Evolutionary conservation across 371 early-diverging fungal species (phyloP), one percentile per base, ranked within the genome.

Genomic region (Syncephalastrum racemosum): DNA sequence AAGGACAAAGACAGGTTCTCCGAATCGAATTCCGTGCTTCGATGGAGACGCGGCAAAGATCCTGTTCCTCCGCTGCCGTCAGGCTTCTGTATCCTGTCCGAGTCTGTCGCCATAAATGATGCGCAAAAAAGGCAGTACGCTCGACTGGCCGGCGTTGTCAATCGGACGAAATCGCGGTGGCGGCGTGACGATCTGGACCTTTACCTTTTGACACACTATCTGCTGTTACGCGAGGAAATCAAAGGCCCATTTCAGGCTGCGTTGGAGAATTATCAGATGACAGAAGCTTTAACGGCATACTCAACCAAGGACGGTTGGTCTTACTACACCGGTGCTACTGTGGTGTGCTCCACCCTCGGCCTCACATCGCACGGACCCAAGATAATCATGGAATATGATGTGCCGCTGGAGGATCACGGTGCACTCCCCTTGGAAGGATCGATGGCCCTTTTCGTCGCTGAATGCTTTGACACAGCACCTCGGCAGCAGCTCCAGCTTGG

Each of bases 201-300:
- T 3, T 77, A 77, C 22, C 16, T 73, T 3, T 40, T 56, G 25
- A 42, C 52, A 13, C 73, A 77, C 15, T 77, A 62, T 13, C 47
- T 67, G 48, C 47, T 73, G 4, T 15, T 71, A 18, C 58, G 69
- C 1, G 71, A 73, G 20, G 67, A 73, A 25, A 4, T 73, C 0
- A 41, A 54, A 6, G 64, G 64, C 2, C 71, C 73, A 2, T 18
- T 68, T 2, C 59, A 66, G 40, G 14, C 48, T 1, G 59, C 58
- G 0, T 46, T 73, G 4, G 19, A 60, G 4, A 31, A 45, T 7
- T 45, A 53, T 22, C n/a, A 47, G 6, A 27, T 24, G 15, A 6
- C 50, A 15, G 19, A 20, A 50, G 25, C 14, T 10, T 27, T 12
- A 10, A 24, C 5, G 27, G 50, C n/a, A 19, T 50, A 1, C 15